Evolutionary conservation across 768 basidiomycete genomes (phyloP).

Genomic region (Boletus vermiculosoides): DNA sequence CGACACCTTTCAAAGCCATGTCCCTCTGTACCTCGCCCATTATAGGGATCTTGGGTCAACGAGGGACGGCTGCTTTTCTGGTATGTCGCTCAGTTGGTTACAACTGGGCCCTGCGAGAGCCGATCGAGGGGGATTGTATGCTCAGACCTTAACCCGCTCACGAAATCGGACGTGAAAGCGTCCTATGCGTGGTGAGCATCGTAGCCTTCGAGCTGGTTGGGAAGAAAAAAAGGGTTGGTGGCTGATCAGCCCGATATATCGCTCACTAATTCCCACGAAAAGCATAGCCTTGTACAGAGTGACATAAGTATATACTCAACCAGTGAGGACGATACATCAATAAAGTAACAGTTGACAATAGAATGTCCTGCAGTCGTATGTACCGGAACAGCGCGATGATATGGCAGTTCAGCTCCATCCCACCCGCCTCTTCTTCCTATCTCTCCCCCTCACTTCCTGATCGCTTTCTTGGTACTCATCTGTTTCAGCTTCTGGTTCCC

Average conservation of each 20-base stretch:
- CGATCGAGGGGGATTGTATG: constrained; percentile 60
- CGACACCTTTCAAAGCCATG: constrained; percentile 51
- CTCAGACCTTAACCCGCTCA: constrained; percentile 88
- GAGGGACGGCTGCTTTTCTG: constrained; percentile 51
- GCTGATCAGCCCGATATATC: neutral
- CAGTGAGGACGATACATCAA: neutral
- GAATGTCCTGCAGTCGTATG: neutral
- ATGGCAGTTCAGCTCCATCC: constrained; percentile 2
- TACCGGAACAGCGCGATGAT: neutral
- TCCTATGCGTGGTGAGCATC: constrained; percentile 64
- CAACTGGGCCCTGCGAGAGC: constrained; percentile 59
- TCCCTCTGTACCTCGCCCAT: constrained; percentile 19
- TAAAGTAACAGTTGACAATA: neutral
- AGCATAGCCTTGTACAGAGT: neutral
- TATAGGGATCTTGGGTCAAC: constrained; percentile 43
- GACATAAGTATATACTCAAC: neutral
- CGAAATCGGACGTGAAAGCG: constrained; percentile 34
- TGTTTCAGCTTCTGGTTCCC: constrained; percentile 4
- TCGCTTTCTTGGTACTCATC: constrained; percentile 14
- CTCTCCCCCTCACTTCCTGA: constrained; percentile 20
- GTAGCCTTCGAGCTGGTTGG: constrained; percentile 57
- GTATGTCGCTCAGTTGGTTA: constrained; percentile 62
- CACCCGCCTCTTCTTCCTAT: constrained; percentile 32
- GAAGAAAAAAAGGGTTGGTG: no score
- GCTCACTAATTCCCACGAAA: neutral